Conservation (phyloP, 345 rosid species). For the Boechera divaricarpa region DNA sequence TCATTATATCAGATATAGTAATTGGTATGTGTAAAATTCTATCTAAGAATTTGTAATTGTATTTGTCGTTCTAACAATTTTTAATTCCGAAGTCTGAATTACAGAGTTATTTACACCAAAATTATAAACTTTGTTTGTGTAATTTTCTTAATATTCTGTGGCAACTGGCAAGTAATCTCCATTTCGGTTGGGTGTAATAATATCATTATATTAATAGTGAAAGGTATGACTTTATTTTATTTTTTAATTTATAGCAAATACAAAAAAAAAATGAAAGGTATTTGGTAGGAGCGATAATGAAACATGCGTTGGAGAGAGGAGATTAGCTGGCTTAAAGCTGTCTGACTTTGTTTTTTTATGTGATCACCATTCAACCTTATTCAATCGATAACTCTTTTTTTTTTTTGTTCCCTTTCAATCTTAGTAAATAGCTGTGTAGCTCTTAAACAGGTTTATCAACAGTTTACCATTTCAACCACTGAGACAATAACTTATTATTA, state of each 20-base stretch:
- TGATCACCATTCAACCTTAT: slow-evolving; percentile 25
- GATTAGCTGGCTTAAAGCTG: slow-evolving; percentile 37
- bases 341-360: slow-evolving; percentile 29
- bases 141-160: background rate
- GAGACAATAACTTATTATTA: too few species aligned
- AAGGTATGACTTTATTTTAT: slow-evolving; percentile 6
- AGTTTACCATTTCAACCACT: slow-evolving; percentile 6
- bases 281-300: slow-evolving; percentile 36
- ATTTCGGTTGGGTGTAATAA: background rate
- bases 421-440: slow-evolving; percentile 13
- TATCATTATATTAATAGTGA: slow-evolving; percentile 1
- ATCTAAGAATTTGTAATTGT: too few species aligned
- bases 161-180: background rate
- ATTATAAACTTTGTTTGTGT: too few species aligned
- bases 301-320: slow-evolving; percentile 42
- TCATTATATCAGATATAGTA: background rate
- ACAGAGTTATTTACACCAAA: too few species aligned
- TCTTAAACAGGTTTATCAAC: slow-evolving; percentile 12
- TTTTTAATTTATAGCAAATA: background rate
- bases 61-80: background rate
- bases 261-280: slow-evolving; percentile 12
- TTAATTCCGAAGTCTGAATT: background rate
- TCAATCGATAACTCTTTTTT: slow-evolving; percentile 12
- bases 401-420: background rate
- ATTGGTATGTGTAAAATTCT: background rate